These are phyloP conservation scores for Arctostaphylos glauca DNA, from an alignment of 148 eudicot species.

Conservation along the genomic window DNA sequence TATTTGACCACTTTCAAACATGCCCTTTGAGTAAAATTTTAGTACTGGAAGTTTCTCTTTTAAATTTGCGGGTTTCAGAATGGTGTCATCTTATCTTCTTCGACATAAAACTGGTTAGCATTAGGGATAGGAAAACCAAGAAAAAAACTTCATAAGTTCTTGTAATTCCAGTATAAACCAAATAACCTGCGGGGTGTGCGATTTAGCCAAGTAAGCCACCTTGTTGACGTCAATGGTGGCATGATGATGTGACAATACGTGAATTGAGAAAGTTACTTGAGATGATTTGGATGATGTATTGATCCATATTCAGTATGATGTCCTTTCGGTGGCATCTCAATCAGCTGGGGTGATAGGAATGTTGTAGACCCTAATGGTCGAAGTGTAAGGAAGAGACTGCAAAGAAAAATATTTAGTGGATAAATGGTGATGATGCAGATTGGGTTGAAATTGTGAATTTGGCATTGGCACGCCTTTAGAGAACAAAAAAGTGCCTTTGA, in stretches of 20 bases:
- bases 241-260: not conserved
- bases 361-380: not conserved
- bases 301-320: not conserved
- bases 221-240: constrained; percentile 2
- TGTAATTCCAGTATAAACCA: not conserved
- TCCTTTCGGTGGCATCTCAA: not conserved
- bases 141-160: not conserved
- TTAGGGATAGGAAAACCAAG: not conserved
- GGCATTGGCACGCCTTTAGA: not conserved
- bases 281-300: not conserved
- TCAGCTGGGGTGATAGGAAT: not conserved
- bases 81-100: not conserved
- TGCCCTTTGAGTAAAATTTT: no score
- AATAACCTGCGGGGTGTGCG: not conserved
- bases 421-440: no score
- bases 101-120: not conserved
- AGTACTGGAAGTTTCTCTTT: no score
- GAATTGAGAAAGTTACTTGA: not conserved
- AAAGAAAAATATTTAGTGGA: not conserved
- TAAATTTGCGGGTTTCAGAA: not conserved
- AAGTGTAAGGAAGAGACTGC: not conserved
- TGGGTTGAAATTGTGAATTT: no score
- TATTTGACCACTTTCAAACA: no score
- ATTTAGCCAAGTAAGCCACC: not conserved
- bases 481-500: not conserved